Evolutionary conservation across 805 yeast species (phyloP).

Genomic region (Sugiyamaella boreocaroliniensis): DNA sequence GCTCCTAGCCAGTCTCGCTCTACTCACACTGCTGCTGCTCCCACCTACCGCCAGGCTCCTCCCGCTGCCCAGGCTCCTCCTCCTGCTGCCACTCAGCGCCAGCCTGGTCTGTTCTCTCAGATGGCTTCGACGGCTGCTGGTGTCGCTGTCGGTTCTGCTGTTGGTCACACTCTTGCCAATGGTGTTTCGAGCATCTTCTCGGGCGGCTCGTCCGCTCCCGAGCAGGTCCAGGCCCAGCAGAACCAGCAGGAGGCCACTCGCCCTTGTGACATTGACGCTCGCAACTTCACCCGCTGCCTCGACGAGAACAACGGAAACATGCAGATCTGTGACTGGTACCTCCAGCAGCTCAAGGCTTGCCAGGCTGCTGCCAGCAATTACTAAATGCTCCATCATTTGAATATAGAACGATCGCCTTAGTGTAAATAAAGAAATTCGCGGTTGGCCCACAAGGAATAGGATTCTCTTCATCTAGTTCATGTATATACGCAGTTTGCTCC

Average conservation of each 20-base stretch:
- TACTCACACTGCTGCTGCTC: constrained; percentile 45
- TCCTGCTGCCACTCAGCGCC: constrained; percentile 38
- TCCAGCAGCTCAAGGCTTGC: constrained; percentile 96
- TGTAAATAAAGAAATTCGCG: background rate
- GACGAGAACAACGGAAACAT: constrained; percentile 91
- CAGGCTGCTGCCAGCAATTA: constrained; percentile 87
- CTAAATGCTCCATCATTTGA: constrained; percentile 31
- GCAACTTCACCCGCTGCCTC: constrained; percentile 90
- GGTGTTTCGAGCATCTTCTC: constrained; percentile 87
- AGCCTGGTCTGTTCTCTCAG: constrained; percentile 88
- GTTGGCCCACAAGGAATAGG: no score
- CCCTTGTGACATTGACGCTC: constrained; percentile 84
- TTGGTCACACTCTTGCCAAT: constrained; percentile 95
- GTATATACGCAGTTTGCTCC: no score
- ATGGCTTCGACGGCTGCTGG: constrained; percentile 99
- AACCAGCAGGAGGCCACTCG: constrained; percentile 41
- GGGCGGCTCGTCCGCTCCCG: constrained; percentile 58
- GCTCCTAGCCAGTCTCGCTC: constrained; percentile 18
- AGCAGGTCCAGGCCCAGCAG: constrained; percentile 33
- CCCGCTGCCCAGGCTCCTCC: constrained; percentile 39
- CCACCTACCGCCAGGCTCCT: constrained; percentile 27
- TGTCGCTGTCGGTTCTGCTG: constrained; percentile 97
- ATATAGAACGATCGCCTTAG: background rate
- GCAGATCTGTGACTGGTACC: constrained; percentile 94
- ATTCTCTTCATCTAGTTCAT: no score